Conservation (phyloP, 176 grass and related monocot species). For the Oryza brachyantha region DNA sequence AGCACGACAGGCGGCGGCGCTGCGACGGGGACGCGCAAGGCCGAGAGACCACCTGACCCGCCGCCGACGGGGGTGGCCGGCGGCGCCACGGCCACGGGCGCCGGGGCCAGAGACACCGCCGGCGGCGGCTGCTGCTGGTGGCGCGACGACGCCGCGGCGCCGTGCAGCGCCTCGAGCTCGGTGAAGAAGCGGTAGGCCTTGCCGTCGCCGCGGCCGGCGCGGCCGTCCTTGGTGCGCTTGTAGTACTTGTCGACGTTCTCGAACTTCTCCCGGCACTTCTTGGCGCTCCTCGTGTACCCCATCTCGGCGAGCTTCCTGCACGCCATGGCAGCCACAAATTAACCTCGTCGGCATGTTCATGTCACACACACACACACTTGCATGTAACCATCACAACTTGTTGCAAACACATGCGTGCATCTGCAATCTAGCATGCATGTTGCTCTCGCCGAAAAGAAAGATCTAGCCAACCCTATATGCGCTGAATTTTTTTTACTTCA, state of each 20-base stretch:
- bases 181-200: slow-evolving; percentile 88
- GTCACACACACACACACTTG: not conserved
- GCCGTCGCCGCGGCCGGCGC: slow-evolving; percentile 65
- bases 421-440: not conserved
- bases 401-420: slow-evolving; percentile 10
- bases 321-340: slow-evolving; percentile 4
- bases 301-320: slow-evolving; percentile 73
- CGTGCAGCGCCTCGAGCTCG: slow-evolving; percentile 85
- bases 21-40: slow-evolving; percentile 2
- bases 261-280: slow-evolving; percentile 96
- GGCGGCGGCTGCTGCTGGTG: slow-evolving; percentile 2
- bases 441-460: slow-evolving; percentile 19
- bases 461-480: not conserved
- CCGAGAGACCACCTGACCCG: not conserved
- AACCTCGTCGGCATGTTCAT: not conserved
- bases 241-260: slow-evolving; percentile 99
- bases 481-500: not conserved
- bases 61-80: not conserved
- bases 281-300: slow-evolving; percentile 79
- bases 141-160: not conserved
- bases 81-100: slow-evolving; percentile 16
- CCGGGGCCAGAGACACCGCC: not conserved
- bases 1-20: not conserved
- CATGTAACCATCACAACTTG: slow-evolving; percentile 21
- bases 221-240: slow-evolving; percentile 88